Evolutionary conservation across 1,284 basidiomycete species (phyloP).

Genomic region (Xerocomus amazonicus): DNA sequence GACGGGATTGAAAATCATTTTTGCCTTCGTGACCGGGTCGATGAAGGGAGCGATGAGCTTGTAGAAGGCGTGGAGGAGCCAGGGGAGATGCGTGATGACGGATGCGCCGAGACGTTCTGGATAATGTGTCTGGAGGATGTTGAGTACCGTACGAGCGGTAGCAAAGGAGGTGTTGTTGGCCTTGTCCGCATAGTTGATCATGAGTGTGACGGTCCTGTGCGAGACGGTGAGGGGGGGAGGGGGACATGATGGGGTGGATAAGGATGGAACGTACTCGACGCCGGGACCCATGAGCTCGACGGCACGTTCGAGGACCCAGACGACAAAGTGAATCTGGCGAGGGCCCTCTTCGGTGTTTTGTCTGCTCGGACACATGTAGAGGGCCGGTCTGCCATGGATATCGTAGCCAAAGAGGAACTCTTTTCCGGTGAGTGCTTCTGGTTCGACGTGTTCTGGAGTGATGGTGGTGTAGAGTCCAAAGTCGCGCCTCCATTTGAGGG

Average conservation of each 20-base stretch:
- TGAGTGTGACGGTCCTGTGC: slow-evolving; percentile 61
- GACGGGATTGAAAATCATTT: slow-evolving; percentile 67
- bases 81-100: slow-evolving; percentile 82
- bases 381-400: slow-evolving; percentile 56
- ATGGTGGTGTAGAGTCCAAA: slow-evolving; percentile 63
- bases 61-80: slow-evolving; percentile 77
- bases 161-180: slow-evolving; percentile 71
- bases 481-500: slow-evolving; percentile 72
- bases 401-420: slow-evolving; percentile 77
- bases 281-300: slow-evolving; percentile 73
- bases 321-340: slow-evolving; percentile 71
- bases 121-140: slow-evolving; percentile 86
- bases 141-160: slow-evolving; percentile 61
- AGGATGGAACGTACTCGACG: slow-evolving; percentile 55
- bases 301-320: slow-evolving; percentile 72
- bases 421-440: slow-evolving; percentile 75
- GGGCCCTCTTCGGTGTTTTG: slow-evolving; percentile 79
- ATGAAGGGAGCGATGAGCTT: slow-evolving; percentile 79
- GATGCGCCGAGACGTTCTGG: slow-evolving; percentile 90
- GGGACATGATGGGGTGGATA: too few relatives aligned
- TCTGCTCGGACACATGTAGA: slow-evolving; percentile 78
- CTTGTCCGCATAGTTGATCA: slow-evolving; percentile 81
- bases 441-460: slow-evolving; percentile 58
- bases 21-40: slow-evolving; percentile 73
- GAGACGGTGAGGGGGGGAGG: background rate